Evolutionary conservation across 2,329 filamentous ascomycete species (phyloP).

Genomic region (Fusarium sp.): DNA sequence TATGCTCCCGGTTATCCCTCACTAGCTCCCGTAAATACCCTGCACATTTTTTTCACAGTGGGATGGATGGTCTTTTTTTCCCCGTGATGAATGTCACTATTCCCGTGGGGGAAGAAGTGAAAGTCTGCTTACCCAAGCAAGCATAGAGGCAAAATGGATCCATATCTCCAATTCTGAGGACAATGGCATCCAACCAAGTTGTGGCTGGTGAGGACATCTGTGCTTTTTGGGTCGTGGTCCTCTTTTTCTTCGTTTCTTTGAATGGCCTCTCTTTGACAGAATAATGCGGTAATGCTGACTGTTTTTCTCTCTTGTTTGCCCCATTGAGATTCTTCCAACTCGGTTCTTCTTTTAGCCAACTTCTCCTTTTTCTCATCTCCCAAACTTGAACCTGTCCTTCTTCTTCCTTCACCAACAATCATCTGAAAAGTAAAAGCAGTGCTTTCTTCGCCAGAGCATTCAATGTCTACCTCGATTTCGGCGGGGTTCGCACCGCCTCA

Average conservation of each 20-base stretch:
- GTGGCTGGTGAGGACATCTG: constrained; percentile 31
- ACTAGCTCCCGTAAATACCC: constrained; percentile 14
- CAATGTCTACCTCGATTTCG: constrained; percentile 18
- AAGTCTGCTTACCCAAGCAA: constrained; percentile 1
- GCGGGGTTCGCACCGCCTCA: constrained; percentile 37
- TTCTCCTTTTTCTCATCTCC: background rate
- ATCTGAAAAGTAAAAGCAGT: background rate
- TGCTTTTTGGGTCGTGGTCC: constrained; percentile 6
- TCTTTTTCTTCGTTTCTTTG: constrained; percentile 5
- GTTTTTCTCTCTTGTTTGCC: constrained; percentile 12
- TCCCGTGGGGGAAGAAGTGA: constrained; percentile 1
- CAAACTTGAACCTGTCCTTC: background rate
- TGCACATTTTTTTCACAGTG: constrained; percentile 15
- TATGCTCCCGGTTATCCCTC: constrained; percentile 7
- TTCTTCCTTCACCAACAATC: background rate
- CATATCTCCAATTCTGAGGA: background rate
- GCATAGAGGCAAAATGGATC: background rate
- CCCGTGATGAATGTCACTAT: constrained; percentile 7
- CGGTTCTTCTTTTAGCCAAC: constrained; percentile 9
- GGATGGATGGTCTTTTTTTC: background rate
- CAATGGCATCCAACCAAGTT: constrained; percentile 7
- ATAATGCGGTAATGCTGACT: constrained; percentile 14
- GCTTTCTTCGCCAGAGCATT: constrained; percentile 4
- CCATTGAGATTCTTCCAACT: constrained; percentile 16
- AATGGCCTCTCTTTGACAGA: constrained; percentile 20